Evolutionary conservation across 768 basidiomycete species (phyloP), one percentile per base, ranked within the genome.

Genomic region (Leccinum obscurum): DNA sequence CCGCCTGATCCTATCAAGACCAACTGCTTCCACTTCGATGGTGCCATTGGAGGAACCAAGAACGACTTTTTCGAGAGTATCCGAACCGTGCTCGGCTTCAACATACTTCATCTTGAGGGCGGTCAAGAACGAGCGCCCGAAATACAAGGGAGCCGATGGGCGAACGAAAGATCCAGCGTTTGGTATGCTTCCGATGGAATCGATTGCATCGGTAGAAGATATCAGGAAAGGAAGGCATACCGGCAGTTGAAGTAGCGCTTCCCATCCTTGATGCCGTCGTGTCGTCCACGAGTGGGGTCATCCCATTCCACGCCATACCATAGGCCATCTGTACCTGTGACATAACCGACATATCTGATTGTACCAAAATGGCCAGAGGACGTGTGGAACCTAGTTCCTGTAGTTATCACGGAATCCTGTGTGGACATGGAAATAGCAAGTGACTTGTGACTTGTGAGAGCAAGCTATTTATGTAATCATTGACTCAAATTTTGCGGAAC

Each of bases 261-360:
- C 52, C 86, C 89, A 64, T 92, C 86, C 69, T 93, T 91, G 64
- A 79, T 70, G 6, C 96, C 96, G 65, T 90, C 85, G 71, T 98
- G 95, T 72, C 90, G 95, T 28, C 96, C 96, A 58, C 94, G 84
- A 8, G 72, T 61, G 20, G 87, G 82, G 67, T 93, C 88, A 69
- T 98, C 96, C 92, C 95, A 98, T 76, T 98, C 96, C 52, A 98
- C 83, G n/a, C 96, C 96, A n/a, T 95, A 80, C 95, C 95, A 98
- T 13, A 74, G 65, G 4, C 90, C 92, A 3, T 75, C 68, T 0
- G 90, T 85, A 14, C 81, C 81, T 17, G 83, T 76, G 20, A 95
- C 85, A 1, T 72, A 63, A 2, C 93, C 93, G 14, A 82, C 74
- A 68, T 83, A 95, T 73, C 75, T 84, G 62, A 96, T 74, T 4